phyloP scores from a whole-genome alignment of 2,329 filamentous ascomycete genomes.

The Penicillium sp. region DNA sequence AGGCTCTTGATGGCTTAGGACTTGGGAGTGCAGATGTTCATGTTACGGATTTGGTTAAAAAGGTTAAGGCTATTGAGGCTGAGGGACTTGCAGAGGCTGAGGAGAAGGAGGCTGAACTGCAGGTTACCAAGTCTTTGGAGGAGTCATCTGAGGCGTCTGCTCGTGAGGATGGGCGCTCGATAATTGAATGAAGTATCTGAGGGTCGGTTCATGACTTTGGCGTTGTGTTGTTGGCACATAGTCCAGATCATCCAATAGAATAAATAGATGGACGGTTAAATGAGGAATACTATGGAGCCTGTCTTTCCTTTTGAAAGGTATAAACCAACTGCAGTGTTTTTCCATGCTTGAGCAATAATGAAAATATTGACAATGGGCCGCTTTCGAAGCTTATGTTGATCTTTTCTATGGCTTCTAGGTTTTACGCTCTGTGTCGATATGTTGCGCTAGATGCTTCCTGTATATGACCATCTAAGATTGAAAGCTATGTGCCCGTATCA shows the following conservation, averaged over 20 bases:
- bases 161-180: constrained; percentile 6
- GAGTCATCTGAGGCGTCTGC: constrained; percentile 11
- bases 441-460: too few relatives aligned
- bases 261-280: not conserved
- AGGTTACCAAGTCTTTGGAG: constrained; percentile 29
- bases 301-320: too few relatives aligned
- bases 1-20: constrained; percentile 69
- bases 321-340: too few relatives aligned
- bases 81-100: constrained; percentile 30
- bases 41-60: constrained; percentile 73
- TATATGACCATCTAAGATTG: too few relatives aligned
- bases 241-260: not conserved
- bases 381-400: too few relatives aligned
- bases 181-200: constrained; percentile 18
- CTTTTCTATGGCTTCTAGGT: too few relatives aligned
- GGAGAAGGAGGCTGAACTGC: constrained; percentile 32
- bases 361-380: too few relatives aligned
- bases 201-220: not conserved
- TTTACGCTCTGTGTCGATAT: too few relatives aligned
- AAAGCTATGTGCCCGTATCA: too few relatives aligned
- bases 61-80: constrained; percentile 65
- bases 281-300: not conserved
- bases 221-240: not conserved
- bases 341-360: not conserved
- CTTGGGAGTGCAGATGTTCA: constrained; percentile 78